These are phyloP conservation scores for Hyphodiscus sp. DNA, from an alignment of 2,329 filamentous ascomycete genomes.

Conservation along the genomic window DNA sequence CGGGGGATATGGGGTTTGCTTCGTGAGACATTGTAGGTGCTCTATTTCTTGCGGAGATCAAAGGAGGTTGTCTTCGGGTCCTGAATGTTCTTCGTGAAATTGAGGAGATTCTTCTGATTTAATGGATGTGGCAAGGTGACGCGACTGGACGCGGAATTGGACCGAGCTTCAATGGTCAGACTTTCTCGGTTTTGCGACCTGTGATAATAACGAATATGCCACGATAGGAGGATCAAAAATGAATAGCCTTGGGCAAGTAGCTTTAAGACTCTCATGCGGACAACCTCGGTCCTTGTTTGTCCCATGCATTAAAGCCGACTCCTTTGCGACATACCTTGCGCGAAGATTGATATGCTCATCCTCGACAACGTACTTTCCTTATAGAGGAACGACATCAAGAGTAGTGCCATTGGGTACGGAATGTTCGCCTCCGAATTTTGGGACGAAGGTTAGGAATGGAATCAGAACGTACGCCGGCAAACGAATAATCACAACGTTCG, in stretches of 20 bases:
- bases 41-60: too few species aligned
- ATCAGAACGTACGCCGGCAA: slow-evolving; percentile 13
- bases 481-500: slow-evolving; percentile 44
- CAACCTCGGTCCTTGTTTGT: slow-evolving; percentile 16
- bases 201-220: too few species aligned
- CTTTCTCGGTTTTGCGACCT: too few species aligned
- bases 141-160: background rate
- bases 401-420: background rate
- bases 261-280: slow-evolving; percentile 21
- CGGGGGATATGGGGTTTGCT: slow-evolving; percentile 52
- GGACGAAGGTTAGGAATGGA: background rate
- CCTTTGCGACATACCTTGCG: slow-evolving; percentile 19
- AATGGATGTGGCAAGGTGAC: slow-evolving; percentile 1
- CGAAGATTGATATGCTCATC: slow-evolving; percentile 14
- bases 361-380: slow-evolving; percentile 5
- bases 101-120: background rate
- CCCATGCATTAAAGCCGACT: slow-evolving; percentile 20
- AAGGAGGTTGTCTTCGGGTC: slow-evolving; percentile 32
- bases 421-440: background rate
- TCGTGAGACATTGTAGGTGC: slow-evolving; percentile 53
- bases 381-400: background rate
- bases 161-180: background rate
- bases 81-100: background rate
- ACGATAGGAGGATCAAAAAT: slow-evolving; percentile 16
- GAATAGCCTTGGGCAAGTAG: slow-evolving; percentile 22